Base-by-base conservation (phyloP, 768 basidiomycete species). In the Tulasnella sp. region DNA sequence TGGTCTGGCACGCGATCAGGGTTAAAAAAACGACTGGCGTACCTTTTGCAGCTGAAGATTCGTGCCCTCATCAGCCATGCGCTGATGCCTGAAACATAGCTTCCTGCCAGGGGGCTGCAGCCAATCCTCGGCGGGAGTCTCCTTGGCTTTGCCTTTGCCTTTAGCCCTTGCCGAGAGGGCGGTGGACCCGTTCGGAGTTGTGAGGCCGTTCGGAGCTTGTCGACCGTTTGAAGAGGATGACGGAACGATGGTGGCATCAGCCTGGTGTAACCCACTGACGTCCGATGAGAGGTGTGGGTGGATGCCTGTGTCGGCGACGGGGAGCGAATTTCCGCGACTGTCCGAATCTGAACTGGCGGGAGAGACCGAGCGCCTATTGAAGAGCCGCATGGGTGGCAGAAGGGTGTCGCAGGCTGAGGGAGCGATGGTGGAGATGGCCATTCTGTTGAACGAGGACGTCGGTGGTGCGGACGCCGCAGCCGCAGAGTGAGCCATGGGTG, bases 31-130 rank as follows among this genome's bases (percentile, higher is more conserved):
- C 58, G 80, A 5, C 40, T 40, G 79, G 85, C 90, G 83, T 81
- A 95, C 97, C 88, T 93, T 91, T 85, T 98, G 97, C 9, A 99
- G 88, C 87, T 93, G 96, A 80, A 94, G 87, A 85, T 94, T 98
- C 34, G 94, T 96, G 19, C 95, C 95, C 85, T 97, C 92, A 87
- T 99, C 96, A 7, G 97, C 97, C 92, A 97, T 99, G 72, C 97
- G 89, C 86, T 97, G 94, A 85, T 99, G 97, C 42, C 97, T 87
- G 7, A 96, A 92, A 84, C 97, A 98, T 24, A 98, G 89, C 86
- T 95, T 97, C 72, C 94, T 87, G 19, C 89, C 88, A 2, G 88
- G 85, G n/a, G 87, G 86, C 16, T 87, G 82, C 0, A 85, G 62
- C 78, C 71, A 79, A 24, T 42, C 42, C n/a, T 52, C 40, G 24